Evolutionary conservation across 179 eudicot genomes (phyloP).

Genomic region (Carnegiea gigantea): DNA sequence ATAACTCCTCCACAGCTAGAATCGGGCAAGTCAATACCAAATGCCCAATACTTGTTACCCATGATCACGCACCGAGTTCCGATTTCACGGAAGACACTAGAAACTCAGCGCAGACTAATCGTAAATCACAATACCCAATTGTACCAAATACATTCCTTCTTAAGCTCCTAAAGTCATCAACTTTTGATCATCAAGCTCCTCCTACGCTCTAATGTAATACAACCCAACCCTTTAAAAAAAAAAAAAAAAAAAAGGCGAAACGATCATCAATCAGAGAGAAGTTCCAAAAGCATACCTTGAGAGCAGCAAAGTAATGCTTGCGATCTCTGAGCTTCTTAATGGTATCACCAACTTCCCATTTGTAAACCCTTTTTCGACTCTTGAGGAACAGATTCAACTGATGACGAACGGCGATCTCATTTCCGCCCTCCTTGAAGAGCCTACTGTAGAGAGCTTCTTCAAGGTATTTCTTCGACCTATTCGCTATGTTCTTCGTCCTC

Average conservation of each 20-base stretch:
- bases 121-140: not conserved
- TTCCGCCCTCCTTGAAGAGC: constrained; percentile 72
- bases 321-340: constrained; percentile 80
- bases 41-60: not conserved
- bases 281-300: constrained; percentile 49
- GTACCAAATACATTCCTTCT: not conserved
- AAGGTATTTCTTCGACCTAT: constrained; percentile 71
- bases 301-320: constrained; percentile 71
- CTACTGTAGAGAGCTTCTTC: constrained; percentile 71
- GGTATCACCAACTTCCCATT: constrained; percentile 92
- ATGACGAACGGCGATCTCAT: constrained; percentile 56
- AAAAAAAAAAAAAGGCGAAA: not conserved
- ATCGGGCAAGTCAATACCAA: not conserved
- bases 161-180: not conserved
- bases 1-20: not conserved
- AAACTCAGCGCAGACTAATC: not conserved
- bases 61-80: not conserved
- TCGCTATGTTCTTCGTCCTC: constrained; percentile 49
- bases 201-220: not conserved
- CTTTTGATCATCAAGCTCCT: not conserved
- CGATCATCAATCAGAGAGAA: not conserved
- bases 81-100: not conserved
- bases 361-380: constrained; percentile 57
- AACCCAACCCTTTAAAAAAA: too few relatives aligned
- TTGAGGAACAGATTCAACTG: constrained; percentile 65